Conservation (phyloP, 1,284 basidiomycete species). For the Rhodotorula sp. region DNA sequence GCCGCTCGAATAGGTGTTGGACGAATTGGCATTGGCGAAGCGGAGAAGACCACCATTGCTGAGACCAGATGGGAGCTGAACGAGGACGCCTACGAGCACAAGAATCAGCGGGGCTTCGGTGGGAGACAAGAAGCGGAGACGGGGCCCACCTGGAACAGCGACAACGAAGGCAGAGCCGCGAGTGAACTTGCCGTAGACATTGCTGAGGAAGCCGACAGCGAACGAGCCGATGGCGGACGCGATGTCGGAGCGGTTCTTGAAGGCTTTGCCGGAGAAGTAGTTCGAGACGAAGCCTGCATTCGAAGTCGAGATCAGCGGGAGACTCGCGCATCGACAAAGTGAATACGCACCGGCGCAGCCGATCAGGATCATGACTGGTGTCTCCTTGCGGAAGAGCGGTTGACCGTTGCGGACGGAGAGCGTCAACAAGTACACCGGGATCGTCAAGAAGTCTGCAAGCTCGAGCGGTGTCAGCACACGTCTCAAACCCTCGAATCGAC, state of each 20-base stretch:
- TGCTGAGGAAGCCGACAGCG: slow-evolving; percentile 76
- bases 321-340: slow-evolving; percentile 40
- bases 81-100: slow-evolving; percentile 58
- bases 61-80: slow-evolving; percentile 84
- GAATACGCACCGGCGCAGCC: slow-evolving; percentile 65
- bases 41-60: slow-evolving; percentile 77
- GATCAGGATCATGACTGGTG: slow-evolving; percentile 64
- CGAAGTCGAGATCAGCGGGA: not conserved
- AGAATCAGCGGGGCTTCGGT: not conserved
- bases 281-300: slow-evolving; percentile 56
- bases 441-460: slow-evolving; percentile 67
- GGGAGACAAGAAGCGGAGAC: slow-evolving; percentile 13
- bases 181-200: slow-evolving; percentile 77
- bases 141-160: slow-evolving; percentile 55
- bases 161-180: slow-evolving; percentile 74
- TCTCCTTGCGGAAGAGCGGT: slow-evolving; percentile 67
- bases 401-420: slow-evolving; percentile 76
- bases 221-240: slow-evolving; percentile 62
- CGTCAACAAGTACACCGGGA: slow-evolving; percentile 72
- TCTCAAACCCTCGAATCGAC: no score
- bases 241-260: slow-evolving; percentile 61
- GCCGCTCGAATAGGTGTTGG: slow-evolving; percentile 62
- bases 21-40: slow-evolving; percentile 56
- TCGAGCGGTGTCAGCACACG: no score
- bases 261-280: slow-evolving; percentile 66